Evolutionary conservation across 192 early-diverging fungal genomes (phyloP).

Genomic region (Podila verticillata): DNA sequence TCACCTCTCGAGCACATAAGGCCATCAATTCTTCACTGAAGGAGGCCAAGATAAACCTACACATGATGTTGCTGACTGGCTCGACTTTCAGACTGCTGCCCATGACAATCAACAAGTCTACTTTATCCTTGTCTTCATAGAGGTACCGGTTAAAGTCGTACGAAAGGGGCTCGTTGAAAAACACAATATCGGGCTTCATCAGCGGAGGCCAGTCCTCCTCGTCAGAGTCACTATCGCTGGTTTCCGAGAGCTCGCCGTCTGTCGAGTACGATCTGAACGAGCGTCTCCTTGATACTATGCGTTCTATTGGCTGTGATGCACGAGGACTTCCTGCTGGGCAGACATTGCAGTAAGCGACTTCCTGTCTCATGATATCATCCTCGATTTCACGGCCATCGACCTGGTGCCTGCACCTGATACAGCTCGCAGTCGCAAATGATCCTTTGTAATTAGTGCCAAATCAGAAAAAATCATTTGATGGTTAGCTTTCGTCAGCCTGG

Average conservation of each 20-base stretch:
- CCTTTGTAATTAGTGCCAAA: constrained; percentile 48
- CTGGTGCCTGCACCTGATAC: constrained; percentile 86
- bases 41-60: constrained; percentile 80
- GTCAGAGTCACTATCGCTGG: constrained; percentile 60
- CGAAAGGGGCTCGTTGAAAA: constrained; percentile 96
- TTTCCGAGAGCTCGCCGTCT: constrained; percentile 30
- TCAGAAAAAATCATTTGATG: neutral
- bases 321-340: constrained; percentile 59
- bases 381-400: constrained; percentile 83
- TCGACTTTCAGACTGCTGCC: constrained; percentile 95
- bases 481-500: no score
- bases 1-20: neutral
- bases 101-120: constrained; percentile 96
- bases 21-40: neutral
- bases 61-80: constrained; percentile 93
- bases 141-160: constrained; percentile 82
- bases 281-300: neutral
- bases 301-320: constrained; percentile 18
- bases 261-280: constrained; percentile 16
- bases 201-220: constrained; percentile 54
- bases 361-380: constrained; percentile 78
- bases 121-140: constrained; percentile 74
- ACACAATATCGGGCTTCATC: constrained; percentile 98
- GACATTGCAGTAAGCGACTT: constrained; percentile 79
- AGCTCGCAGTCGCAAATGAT: constrained; percentile 95